These are phyloP conservation scores for Esteya vermicola DNA, from an alignment of 2,329 filamentous ascomycete species.

Conservation along the genomic window DNA sequence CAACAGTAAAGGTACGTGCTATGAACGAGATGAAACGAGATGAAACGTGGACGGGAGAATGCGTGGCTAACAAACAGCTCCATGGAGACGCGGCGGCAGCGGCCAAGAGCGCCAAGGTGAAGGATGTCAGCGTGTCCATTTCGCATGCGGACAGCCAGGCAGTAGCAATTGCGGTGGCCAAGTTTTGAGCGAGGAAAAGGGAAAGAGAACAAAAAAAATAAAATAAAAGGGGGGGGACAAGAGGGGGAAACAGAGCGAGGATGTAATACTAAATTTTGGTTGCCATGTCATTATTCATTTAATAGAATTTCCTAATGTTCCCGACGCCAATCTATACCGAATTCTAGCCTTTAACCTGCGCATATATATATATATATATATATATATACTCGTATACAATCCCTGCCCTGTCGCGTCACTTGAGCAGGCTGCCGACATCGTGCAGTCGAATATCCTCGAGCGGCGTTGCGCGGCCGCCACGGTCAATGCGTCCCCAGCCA, in stretches of 20 bases:
- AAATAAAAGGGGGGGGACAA: not conserved
- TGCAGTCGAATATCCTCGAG: constrained; percentile 21
- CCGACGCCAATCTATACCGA: too few relatives aligned
- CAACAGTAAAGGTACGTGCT: constrained; percentile 72
- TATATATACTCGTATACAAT: too few relatives aligned
- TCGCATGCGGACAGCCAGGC: constrained; percentile 92
- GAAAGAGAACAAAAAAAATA: not conserved
- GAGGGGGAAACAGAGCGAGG: too few relatives aligned
- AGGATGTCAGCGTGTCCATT: constrained; percentile 82
- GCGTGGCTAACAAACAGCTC: constrained; percentile 40
- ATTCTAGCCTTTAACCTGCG: too few relatives aligned
- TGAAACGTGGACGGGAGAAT: not conserved
- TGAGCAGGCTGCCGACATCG: constrained; percentile 22
- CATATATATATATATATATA: too few relatives aligned
- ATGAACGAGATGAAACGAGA: too few relatives aligned
- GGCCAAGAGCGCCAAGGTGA: constrained; percentile 76
- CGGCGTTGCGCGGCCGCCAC: constrained; percentile 14
- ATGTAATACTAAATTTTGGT: too few relatives aligned
- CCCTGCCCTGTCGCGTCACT: not conserved
- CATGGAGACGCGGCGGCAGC: constrained; percentile 72
- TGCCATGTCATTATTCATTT: too few relatives aligned
- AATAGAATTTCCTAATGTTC: too few relatives aligned
- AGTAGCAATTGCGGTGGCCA: constrained; percentile 82
- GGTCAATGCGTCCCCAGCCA: constrained; percentile 25
- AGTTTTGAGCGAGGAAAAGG: constrained; percentile 28